Evolutionary conservation across 345 rosid species (phyloP), one percentile per base, ranked within the genome.

Genomic region (Lepidium didymum): DNA sequence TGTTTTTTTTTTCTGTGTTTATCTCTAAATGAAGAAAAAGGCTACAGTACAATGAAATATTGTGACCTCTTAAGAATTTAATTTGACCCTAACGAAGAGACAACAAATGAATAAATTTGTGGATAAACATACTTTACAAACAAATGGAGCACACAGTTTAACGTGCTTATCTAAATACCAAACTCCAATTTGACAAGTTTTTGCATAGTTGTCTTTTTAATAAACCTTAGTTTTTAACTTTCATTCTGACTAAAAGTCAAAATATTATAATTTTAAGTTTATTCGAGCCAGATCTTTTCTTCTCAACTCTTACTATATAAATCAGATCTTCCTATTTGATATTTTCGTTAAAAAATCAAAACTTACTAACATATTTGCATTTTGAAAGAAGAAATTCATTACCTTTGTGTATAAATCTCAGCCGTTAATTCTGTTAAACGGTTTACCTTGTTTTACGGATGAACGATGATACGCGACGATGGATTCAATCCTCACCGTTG

Each of bases 391-490:
- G 6, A 29, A 21, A 57, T 57, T 31, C 27, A 21, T 12, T 53
- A 54, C 40, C 40, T 33, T 54, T 6, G 42, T 55, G 36, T 36
- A 23, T 19, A 49, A 12, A 58, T 16, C 10, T 59, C 41, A 27
- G 13, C 73, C 42, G 50, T 27, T 18, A 3, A 41, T 53, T 11
- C 1, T 19, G 59, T n/a, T n/a, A n/a, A n/a, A n/a, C n/a, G n/a
- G n/a, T n/a, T n/a, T n/a, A n/a, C n/a, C n/a, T n/a, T n/a, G n/a
- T 56, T 50, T 73, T 29, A 29, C 49, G 54, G 43, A 52, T 59
- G 73, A 67, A 44, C 68, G 18, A 74, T 74, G 72, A n/a, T 23
- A 15, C 61, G 63, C 10, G 43, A 35, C 3, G 10, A 58, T 0
- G 1, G 46, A 7, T 50, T 36, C 0, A 60, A 29, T 7, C 0